Evolutionary conservation across 1,284 basidiomycete genomes (phyloP).

Genomic region (Tylopilus sp.): DNA sequence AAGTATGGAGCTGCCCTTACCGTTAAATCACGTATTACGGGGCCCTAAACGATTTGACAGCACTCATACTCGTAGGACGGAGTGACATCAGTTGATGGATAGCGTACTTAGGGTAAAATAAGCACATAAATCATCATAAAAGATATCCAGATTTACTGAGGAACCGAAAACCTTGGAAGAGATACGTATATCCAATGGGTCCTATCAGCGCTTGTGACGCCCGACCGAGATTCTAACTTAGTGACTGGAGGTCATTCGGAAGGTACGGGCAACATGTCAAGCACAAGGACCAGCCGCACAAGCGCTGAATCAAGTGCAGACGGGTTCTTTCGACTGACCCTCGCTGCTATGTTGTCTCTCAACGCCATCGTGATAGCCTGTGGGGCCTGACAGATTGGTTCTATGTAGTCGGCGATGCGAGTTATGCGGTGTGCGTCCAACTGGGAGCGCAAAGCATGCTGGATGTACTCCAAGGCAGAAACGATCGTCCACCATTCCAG

Average conservation of each 20-base stretch:
- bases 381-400: neutral
- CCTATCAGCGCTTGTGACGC: neutral
- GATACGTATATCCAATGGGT: no score
- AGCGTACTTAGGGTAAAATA: no score
- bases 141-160: neutral
- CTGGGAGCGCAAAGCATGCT: neutral
- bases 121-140: neutral
- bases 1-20: slow-evolving; percentile 14
- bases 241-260: neutral
- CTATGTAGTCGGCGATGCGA: neutral
- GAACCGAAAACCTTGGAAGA: neutral
- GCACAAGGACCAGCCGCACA: neutral
- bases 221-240: neutral
- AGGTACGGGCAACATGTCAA: neutral
- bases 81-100: neutral
- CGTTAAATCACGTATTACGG: slow-evolving; percentile 9
- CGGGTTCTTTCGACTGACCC: neutral
- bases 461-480: neutral
- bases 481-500: neutral
- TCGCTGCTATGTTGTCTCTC: neutral
- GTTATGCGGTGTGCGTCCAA: neutral
- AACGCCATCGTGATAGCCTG: neutral
- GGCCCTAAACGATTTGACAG: neutral
- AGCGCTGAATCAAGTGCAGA: neutral
- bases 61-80: neutral